Evolutionary conservation across 305 asterid genomes (phyloP), one percentile per base, ranked within the genome.

Genomic region (Fraxinus latifolia): DNA sequence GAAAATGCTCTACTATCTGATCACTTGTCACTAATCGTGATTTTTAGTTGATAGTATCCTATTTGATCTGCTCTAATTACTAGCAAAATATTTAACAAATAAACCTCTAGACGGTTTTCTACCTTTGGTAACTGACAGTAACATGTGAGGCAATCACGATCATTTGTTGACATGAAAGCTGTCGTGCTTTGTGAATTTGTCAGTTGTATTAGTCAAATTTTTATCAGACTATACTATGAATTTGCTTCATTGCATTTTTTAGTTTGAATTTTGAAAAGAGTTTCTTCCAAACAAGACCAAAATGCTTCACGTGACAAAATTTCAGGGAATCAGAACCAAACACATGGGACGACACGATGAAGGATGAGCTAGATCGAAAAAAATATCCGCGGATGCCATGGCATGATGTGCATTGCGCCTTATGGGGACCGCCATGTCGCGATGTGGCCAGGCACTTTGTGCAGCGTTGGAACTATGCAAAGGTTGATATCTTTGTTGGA

Each of bases 321-420:
- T 79, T 84, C 84, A 93, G 98, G 91, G 98, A 94, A 92, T 95
- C 99, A 29, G 99, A 95, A 87, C 99, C 99, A 77, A 95, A 95
- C 88, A 89, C 95, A 21, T 95, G 99, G 99, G 99, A 95, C 83
- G 99, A 95, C 83, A 91, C 97, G 4, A 92, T 92, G 97, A 95
- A 91, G 89, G 99, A 95, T 86, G 99, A 95, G 82, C 86, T 95
- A 81, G 97, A 95, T 85, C 91, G 98, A 76, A 65, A 32, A 78
- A 93, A 89, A 79, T 92, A 92, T 91, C 98, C 98, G 12, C 97
- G 99, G 79, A 95, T 95, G 99, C 98, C 99, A 79, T 95, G 99
- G 99, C 99, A 95, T 91, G 99, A 95, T 85, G 99, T 95, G 73
- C 99, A 95, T 82, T 95, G 99, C 87, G 96, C 99, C 79, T 90